Conservation (phyloP, 768 basidiomycete species). For the Phaeotremella fagi region DNA sequence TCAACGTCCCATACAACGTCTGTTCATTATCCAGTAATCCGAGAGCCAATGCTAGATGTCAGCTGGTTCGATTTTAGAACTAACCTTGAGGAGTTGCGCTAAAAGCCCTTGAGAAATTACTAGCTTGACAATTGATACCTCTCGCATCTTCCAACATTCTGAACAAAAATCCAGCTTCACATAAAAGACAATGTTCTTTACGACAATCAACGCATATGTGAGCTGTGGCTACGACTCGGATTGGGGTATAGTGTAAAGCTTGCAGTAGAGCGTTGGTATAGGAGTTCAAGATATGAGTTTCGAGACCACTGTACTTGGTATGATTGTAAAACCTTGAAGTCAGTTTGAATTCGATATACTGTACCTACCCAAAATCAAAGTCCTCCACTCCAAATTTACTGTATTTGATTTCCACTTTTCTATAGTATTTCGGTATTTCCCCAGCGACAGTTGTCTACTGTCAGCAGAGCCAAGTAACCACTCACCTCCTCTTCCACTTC, state of each 20-base stretch:
- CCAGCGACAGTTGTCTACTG: slow-evolving; percentile 9
- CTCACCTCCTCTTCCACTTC: slow-evolving; percentile 28
- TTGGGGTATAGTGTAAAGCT: slow-evolving; percentile 81
- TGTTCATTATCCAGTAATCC: slow-evolving; percentile 85
- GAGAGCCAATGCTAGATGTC: slow-evolving; percentile 58
- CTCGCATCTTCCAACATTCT: slow-evolving; percentile 93
- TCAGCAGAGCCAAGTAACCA: slow-evolving; percentile 9
- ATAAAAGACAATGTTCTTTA: slow-evolving; percentile 86
- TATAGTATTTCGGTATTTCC: slow-evolving; percentile 69
- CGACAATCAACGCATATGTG: slow-evolving; percentile 85
- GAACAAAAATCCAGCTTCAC: slow-evolving; percentile 89
- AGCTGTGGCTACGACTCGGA: slow-evolving; percentile 77
- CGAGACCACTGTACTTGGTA: slow-evolving; percentile 82
- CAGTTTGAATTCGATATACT: neutral
- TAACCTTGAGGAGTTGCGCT: slow-evolving; percentile 80
- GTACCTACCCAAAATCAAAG: slow-evolving; percentile 85
- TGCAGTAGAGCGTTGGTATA: slow-evolving; percentile 91
- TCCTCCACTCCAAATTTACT: slow-evolving; percentile 98
- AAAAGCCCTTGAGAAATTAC: slow-evolving; percentile 93
- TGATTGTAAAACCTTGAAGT: slow-evolving; percentile 81
- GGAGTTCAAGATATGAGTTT: slow-evolving; percentile 94
- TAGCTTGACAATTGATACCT: slow-evolving; percentile 91
- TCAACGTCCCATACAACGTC: slow-evolving; percentile 78
- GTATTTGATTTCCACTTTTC: slow-evolving; percentile 94
- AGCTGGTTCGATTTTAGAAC: slow-evolving; percentile 7